Conservation (phyloP, 441 rosid genomes). For the Adansonia rubrostipa region DNA sequence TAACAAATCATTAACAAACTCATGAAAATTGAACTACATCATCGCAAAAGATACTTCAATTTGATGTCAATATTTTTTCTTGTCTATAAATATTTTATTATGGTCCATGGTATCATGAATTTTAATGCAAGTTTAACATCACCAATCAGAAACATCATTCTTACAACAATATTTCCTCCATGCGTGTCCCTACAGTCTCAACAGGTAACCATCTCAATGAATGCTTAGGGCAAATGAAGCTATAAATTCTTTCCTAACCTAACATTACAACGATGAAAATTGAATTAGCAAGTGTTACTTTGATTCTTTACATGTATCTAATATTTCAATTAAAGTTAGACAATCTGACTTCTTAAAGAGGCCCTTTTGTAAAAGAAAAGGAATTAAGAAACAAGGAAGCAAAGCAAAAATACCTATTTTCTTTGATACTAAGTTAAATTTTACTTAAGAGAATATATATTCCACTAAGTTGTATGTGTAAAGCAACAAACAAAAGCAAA, state of each 20-base stretch:
- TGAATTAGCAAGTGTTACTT: background rate
- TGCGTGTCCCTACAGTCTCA: background rate
- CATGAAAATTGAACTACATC: conserved; percentile 15
- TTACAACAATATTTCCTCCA: background rate
- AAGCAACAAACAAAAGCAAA: conserved; percentile 17
- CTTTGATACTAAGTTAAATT: background rate
- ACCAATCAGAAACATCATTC: background rate
- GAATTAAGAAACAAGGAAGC: conserved; percentile 7
- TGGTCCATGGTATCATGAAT: background rate
- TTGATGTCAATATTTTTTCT: background rate
- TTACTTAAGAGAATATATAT: conserved; percentile 5
- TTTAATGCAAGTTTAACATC: background rate
- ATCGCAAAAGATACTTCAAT: conserved; percentile 7
- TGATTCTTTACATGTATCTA: conserved; percentile 14
- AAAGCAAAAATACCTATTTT: background rate
- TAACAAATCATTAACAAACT: conserved; percentile 14
- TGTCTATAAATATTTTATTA: conserved; percentile 2
- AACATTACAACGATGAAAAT: conserved; percentile 1
- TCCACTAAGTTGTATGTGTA: conserved; percentile 16
- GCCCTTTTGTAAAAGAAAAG: background rate
- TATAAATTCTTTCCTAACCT: background rate
- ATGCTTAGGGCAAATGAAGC: conserved; percentile 14
- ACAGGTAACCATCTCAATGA: conserved; percentile 6
- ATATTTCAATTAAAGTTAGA: background rate
- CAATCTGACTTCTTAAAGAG: conserved; percentile 4